Evolutionary conservation across 495 filamentous ascomycete species (phyloP), one percentile per base, ranked within the genome.

Genomic region (Penicillium flavigenum): DNA sequence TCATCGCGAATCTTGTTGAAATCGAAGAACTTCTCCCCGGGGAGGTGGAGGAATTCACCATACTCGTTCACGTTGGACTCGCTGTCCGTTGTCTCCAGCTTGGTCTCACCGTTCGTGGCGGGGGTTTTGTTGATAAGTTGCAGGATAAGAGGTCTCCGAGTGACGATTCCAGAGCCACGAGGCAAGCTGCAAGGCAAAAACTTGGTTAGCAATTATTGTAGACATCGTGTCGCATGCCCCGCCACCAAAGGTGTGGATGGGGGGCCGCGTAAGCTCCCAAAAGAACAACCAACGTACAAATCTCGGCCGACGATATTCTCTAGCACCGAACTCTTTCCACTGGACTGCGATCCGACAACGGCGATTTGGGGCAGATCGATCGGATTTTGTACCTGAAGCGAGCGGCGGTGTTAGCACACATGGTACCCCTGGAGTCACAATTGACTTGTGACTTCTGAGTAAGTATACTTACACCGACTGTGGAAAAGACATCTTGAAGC

Each of bases 1-100:
- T 99, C 95, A 41, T 99, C 95, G 58, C 95, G 86, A 64, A 99
- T 96, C 82, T 97, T 96, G 81, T 96, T 95, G 80, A 99, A 99
- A 75, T 99, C 95, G 79, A 85, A 85, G 81, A 96, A 98, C 77
- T 98, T 98, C 79, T 99, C 89, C 62, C 94, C 94, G 36, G 94
- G 95, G 56, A 99, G 91, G 72, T 99, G 95, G 50, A 98, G 81
- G 75, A 99, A 99, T 80, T 99, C 95, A 76, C 94, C 95, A 87
- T 96, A 98, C 74, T 99, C 95, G 68, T 98, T 92, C 29, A 83
- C 71, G 73, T 99, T 99, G 61, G 90, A 86, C 57, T 90, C 90
- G 68, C 86, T 86, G 73, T 98, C 94, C 10, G 83, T 81, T 26
- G 84, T 81, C 60, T 93, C 80, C 58, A 76, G 50, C 59, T 85